Base-by-base conservation (phyloP, 768 basidiomycete species). In the Xanthoconium stramineum region DNA sequence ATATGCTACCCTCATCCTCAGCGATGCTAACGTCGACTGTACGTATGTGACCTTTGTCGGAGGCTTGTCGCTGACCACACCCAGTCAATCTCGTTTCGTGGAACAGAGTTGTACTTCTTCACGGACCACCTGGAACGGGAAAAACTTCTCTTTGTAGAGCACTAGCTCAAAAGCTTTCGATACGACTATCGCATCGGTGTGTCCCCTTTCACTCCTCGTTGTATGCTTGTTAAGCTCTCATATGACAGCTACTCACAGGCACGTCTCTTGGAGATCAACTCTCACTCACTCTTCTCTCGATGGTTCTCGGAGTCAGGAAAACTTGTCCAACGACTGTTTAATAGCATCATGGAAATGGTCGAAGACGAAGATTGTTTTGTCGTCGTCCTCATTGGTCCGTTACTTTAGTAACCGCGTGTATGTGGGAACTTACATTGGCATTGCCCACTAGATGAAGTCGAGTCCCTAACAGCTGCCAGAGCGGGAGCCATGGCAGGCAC, bases 251-350 rank as follows among this genome's bases (percentile, higher is more conserved):
- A 97, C 69, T 77, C 88, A 0, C 82, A 90, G 71, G 83, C 92
- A 36, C 89, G 93, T 45, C 77, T 99, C 12, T 81, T 99, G 44
- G 97, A 99, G 71, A 97, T 99, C 66, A 98, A 98, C 69, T 95
- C 97, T 0, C 97, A 98, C 73, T 98, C 95, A 2, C 80, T 99
- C 15, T 98, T 99, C 70, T 95, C 93, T 15, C 91, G 94, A 63
- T 99, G 97, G 96, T 99, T 98, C 74, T 98, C 95, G 0, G 97
- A 99, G 69, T 97, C 94, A 0, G 97, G 97, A 15, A 99, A 99
- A 71, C 84, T 99, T 30, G 97, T 99, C 2, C 96, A 98, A 66
- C 83, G 89, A 46, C 77, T 99, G 17, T 99, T 98, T 69, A 83
- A 80, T 38, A 89, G 82, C 56, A 93, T 99, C 54, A 90, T 82